Percentiles rank a stretch among this genome's conserved stretches.
Conservation (phyloP, 345 rosid genomes). For the Acer saccharum region DNA sequence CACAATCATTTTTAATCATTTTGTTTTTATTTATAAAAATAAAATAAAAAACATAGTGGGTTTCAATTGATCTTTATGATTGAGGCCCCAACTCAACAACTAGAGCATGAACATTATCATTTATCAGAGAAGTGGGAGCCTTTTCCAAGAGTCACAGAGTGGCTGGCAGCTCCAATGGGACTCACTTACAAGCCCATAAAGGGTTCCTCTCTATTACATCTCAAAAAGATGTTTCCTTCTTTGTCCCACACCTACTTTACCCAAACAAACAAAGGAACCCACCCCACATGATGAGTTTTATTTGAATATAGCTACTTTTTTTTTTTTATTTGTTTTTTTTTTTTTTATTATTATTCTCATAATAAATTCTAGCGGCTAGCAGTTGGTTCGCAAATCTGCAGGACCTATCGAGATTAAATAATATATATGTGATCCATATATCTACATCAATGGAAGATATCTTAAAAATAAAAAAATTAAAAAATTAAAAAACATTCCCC, state of each 20-base stretch:
- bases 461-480: too few relatives aligned
- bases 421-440: too few relatives aligned
- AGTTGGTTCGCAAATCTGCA: too few relatives aligned
- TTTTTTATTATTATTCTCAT: too few relatives aligned
- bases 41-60: neutral
- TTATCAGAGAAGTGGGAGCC: neutral
- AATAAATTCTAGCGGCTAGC: too few relatives aligned
- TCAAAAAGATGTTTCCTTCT: conserved; percentile 8
- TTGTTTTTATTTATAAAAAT: neutral
- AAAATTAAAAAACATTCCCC: too few relatives aligned
- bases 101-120: neutral
- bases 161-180: neutral
- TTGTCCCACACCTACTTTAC: conserved; percentile 18
- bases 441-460: too few relatives aligned
- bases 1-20: neutral
- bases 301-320: neutral
- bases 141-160: neutral
- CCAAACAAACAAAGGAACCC: conserved; percentile 17
- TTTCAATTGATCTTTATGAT: neutral
- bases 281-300: conserved; percentile 19
- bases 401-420: too few relatives aligned
- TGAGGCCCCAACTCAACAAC: neutral
- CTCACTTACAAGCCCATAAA: neutral
- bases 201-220: neutral
- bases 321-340: too few relatives aligned